Conservation (phyloP, 1,284 basidiomycete species). For the Coriolopsis trogii region DNA sequence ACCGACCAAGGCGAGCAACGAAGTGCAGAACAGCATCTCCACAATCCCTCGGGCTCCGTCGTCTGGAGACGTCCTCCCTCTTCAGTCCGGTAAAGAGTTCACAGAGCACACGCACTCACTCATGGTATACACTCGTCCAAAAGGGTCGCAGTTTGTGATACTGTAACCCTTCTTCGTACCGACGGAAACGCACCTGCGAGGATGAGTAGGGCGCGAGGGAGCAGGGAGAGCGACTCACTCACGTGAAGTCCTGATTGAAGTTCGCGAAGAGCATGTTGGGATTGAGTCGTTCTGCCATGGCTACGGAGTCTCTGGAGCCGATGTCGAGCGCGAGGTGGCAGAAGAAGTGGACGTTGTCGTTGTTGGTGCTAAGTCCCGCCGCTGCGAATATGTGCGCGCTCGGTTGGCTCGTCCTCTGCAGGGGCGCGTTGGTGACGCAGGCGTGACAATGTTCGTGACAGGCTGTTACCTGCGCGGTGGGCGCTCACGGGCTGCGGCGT, state of each 20-base stretch:
- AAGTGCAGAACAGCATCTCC: conserved; percentile 99
- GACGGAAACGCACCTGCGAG: conserved; percentile 42
- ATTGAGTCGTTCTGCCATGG: conserved; percentile 41
- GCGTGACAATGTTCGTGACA: conserved; percentile 6
- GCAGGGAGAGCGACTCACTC: conserved; percentile 32
- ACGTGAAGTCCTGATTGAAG: conserved; percentile 90
- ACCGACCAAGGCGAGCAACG: conserved; percentile 94
- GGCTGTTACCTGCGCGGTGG: too few species aligned
- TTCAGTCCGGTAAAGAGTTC: background rate
- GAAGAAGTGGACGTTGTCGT: conserved; percentile 11
- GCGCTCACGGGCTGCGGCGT: too few species aligned
- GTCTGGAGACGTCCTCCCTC: conserved; percentile 49
- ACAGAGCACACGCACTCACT: conserved; percentile 53
- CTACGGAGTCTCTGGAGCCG: conserved; percentile 2
- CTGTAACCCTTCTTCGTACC: conserved; percentile 96
- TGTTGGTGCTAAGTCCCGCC: too few species aligned
- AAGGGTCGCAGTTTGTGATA: conserved; percentile 98
- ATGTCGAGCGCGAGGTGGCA: background rate
- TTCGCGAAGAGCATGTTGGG: conserved; percentile 80
- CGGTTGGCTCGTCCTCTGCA: too few species aligned
- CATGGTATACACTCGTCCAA: conserved; percentile 93
- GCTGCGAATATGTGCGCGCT: too few species aligned
- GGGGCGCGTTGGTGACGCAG: background rate
- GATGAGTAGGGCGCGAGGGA: conserved; percentile 1
- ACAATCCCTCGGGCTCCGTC: conserved; percentile 95